Percentiles rank a stretch among this genome's conserved stretches.
Conservation (phyloP, 768 basidiomycete genomes). For the Rhizopogon vinicolor region DNA sequence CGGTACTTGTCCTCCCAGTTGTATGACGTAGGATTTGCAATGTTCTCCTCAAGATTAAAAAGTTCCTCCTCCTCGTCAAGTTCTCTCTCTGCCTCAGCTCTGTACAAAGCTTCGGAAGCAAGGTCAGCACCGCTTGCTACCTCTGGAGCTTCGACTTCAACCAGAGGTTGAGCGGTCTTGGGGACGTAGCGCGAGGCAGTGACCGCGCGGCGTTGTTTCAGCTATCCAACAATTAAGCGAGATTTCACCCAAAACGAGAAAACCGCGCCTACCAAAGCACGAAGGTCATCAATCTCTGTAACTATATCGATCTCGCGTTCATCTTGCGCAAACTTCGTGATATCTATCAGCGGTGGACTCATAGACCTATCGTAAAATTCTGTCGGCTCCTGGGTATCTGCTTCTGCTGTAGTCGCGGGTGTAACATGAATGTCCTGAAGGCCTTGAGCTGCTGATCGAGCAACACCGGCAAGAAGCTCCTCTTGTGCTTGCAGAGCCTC, state of each 20-base stretch:
- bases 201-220: slow-evolving; percentile 74
- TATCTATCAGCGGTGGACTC: slow-evolving; percentile 78
- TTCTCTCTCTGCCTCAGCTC: slow-evolving; percentile 88
- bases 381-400: slow-evolving; percentile 47
- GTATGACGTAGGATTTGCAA: slow-evolving; percentile 78
- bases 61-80: slow-evolving; percentile 95
- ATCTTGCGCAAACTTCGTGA: slow-evolving; percentile 64
- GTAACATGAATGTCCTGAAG: slow-evolving; percentile 31
- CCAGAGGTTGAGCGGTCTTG: slow-evolving; percentile 58
- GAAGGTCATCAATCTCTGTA: slow-evolving; percentile 59
- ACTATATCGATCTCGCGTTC: slow-evolving; percentile 81
- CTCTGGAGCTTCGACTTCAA: slow-evolving; percentile 54
- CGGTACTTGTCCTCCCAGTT: slow-evolving; percentile 99
- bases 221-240: slow-evolving; percentile 29
- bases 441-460: slow-evolving; percentile 49
- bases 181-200: slow-evolving; percentile 86
- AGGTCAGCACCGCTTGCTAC: slow-evolving; percentile 63
- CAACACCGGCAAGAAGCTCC: slow-evolving; percentile 80
- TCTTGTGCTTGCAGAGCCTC: slow-evolving; percentile 93
- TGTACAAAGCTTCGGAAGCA: slow-evolving; percentile 86
- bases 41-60: slow-evolving; percentile 90
- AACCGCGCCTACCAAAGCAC: slow-evolving; percentile 49
- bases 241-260: background rate
- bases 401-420: slow-evolving; percentile 30
- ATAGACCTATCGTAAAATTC: slow-evolving; percentile 83